phyloP scores from a whole-genome alignment of 1,284 basidiomycete species.

The Cutaneotrichosporon daszewskae region DNA sequence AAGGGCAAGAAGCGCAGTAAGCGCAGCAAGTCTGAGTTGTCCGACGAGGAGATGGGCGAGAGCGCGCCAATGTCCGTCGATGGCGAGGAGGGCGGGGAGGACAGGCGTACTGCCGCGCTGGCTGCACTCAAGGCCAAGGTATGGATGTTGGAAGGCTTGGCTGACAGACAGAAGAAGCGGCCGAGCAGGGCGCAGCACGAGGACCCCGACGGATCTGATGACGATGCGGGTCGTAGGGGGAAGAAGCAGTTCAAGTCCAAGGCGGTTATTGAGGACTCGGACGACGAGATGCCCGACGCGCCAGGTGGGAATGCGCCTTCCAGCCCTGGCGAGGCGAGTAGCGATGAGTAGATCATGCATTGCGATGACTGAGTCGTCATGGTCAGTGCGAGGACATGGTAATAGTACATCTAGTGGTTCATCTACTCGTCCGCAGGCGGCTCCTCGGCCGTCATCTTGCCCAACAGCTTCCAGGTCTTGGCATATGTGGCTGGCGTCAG shows the following conservation, averaged over 20 bases:
- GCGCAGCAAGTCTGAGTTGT: slow-evolving; percentile 27
- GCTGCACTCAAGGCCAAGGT: slow-evolving; percentile 28
- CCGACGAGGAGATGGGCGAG: slow-evolving; percentile 23
- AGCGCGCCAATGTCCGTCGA: slow-evolving; percentile 9
- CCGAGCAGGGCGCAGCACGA: slow-evolving; percentile 13
- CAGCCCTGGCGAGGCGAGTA: not conserved
- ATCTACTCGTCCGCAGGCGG: slow-evolving; percentile 29
- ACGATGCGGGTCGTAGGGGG: slow-evolving; percentile 26
- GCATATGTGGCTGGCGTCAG: slow-evolving; percentile 44
- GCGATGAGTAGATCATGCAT: not conserved
- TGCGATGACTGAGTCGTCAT: not conserved
- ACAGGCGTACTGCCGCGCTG: slow-evolving; percentile 7
- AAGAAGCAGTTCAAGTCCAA: slow-evolving; percentile 46
- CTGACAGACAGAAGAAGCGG: slow-evolving; percentile 10
- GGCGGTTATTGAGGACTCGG: slow-evolving; percentile 41
- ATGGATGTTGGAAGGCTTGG: not conserved
- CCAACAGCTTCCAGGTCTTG: slow-evolving; percentile 45
- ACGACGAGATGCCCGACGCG: slow-evolving; percentile 26
- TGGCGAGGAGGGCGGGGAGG: slow-evolving; percentile 19
- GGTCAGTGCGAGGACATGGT: not conserved
- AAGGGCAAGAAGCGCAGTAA: slow-evolving; percentile 24
- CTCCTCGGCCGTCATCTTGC: slow-evolving; percentile 47
- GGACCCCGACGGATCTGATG: slow-evolving; percentile 36
- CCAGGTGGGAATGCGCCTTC: not conserved
- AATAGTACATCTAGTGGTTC: not conserved